Conservation (phyloP, 306 rosid species). For the Canavalia ensiformis region DNA sequence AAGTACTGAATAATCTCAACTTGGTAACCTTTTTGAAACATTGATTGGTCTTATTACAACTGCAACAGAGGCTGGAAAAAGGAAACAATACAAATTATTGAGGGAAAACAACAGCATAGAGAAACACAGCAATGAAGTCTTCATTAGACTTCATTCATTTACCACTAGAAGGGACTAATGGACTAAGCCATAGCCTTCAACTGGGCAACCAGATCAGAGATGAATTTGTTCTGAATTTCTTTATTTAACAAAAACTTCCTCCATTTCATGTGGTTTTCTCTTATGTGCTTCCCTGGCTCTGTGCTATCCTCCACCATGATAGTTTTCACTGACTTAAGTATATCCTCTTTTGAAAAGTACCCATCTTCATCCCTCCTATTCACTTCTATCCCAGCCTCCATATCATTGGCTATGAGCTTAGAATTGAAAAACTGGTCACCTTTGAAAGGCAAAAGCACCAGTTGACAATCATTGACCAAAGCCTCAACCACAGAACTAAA, state of each 20-base stretch:
- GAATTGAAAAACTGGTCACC: constrained; percentile 65
- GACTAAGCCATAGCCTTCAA: constrained; percentile 41
- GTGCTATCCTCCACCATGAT: constrained; percentile 49
- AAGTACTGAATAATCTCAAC: too few relatives aligned
- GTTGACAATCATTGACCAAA: constrained; percentile 55
- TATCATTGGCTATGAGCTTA: constrained; percentile 49
- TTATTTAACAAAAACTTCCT: constrained; percentile 50
- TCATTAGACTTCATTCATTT: background rate
- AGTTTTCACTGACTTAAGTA: constrained; percentile 48
- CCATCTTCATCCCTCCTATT: constrained; percentile 59
- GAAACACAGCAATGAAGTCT: too few relatives aligned
- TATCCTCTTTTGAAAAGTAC: constrained; percentile 54
- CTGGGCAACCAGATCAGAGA: constrained; percentile 41
- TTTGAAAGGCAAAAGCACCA: constrained; percentile 60
- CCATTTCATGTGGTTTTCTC: constrained; percentile 58
- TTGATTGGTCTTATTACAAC: background rate
- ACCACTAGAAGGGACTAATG: background rate
- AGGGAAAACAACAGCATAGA: background rate
- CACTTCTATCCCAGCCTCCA: constrained; percentile 57
- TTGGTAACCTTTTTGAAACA: too few relatives aligned
- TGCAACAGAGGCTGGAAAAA: background rate
- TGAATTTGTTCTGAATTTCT: constrained; percentile 52
- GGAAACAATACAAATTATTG: background rate
- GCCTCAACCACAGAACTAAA: constrained; percentile 67
- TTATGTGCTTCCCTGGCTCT: constrained; percentile 50